These are phyloP conservation scores for Brassica nigra DNA, from an alignment of 345 rosid species.

Conservation along the genomic window DNA sequence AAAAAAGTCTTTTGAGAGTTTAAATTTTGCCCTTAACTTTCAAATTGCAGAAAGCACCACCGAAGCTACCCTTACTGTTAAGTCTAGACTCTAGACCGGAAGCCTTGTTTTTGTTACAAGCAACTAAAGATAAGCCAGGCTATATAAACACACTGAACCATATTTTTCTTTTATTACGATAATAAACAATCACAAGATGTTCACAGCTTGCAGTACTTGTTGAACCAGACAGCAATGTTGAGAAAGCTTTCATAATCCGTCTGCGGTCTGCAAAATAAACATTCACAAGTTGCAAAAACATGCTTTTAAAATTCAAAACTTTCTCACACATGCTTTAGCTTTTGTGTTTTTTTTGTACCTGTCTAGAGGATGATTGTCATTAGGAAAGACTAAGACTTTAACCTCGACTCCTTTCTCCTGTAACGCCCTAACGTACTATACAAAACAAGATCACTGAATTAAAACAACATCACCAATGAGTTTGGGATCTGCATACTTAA, in stretches of 20 bases:
- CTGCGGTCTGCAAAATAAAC: slow-evolving; percentile 63
- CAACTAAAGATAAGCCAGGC: background rate
- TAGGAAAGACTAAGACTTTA: slow-evolving; percentile 69
- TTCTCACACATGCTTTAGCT: background rate
- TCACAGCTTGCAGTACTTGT: slow-evolving; percentile 62
- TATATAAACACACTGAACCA: background rate
- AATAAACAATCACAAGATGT: background rate
- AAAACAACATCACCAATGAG: slow-evolving; percentile 20
- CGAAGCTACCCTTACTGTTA: background rate
- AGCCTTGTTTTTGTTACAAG: background rate
- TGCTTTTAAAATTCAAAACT: background rate
- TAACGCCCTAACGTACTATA: slow-evolving; percentile 74
- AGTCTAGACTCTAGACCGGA: background rate
- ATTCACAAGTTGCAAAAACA: background rate
- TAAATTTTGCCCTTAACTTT: background rate
- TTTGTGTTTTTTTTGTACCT: slow-evolving; percentile 44
- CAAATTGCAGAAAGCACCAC: background rate
- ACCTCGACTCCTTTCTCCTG: slow-evolving; percentile 79
- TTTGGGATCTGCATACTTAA: background rate
- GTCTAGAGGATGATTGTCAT: slow-evolving; percentile 70
- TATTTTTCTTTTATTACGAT: background rate
- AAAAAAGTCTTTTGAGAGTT: background rate
- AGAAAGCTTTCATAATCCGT: slow-evolving; percentile 86
- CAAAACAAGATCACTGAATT: slow-evolving; percentile 9
- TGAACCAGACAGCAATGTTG: slow-evolving; percentile 83